Conservation (phyloP, 2,329 filamentous ascomycete species). For the Oidium heveae region DNA sequence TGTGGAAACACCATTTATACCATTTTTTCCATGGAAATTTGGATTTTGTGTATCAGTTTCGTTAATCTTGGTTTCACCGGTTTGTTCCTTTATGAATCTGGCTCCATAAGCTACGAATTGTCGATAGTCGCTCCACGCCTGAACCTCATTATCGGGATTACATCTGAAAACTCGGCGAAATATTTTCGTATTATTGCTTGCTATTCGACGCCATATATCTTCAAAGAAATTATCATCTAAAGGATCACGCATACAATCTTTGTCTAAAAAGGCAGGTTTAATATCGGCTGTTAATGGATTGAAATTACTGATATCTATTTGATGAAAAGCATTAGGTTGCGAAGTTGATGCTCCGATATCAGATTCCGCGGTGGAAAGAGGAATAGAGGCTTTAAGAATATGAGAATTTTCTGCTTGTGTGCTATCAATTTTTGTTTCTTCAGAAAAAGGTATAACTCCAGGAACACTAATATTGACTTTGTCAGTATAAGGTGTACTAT, state of each 20-base stretch:
- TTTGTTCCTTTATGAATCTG: conserved; percentile 33
- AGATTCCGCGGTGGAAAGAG: conserved; percentile 49
- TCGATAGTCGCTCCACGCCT: conserved; percentile 69
- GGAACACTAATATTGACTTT: conserved; percentile 18
- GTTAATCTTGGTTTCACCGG: conserved; percentile 10
- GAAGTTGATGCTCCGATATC: conserved; percentile 58
- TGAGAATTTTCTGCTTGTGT: conserved; percentile 42
- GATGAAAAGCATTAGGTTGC: conserved; percentile 26
- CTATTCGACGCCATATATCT: conserved; percentile 66
- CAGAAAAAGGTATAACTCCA: conserved; percentile 31
- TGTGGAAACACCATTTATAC: conserved; percentile 9
- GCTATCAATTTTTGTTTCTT: conserved; percentile 32
- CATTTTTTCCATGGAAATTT: conserved; percentile 12
- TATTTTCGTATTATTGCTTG: conserved; percentile 85
- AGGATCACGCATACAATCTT: conserved; percentile 88
- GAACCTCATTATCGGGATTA: conserved; percentile 88
- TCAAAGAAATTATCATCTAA: conserved; percentile 60
- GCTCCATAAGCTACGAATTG: conserved; percentile 37
- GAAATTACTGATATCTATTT: conserved; percentile 19
- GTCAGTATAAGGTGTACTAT: conserved; percentile 3
- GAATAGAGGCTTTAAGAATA: conserved; percentile 41
- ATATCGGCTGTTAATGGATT: conserved; percentile 41
- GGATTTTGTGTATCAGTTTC: conserved; percentile 13
- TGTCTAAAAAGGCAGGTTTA: conserved; percentile 45
- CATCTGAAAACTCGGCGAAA: conserved; percentile 87